Evolutionary conservation across 179 eudicot species (phyloP).

Genomic region (Monotropa hypopitys): DNA sequence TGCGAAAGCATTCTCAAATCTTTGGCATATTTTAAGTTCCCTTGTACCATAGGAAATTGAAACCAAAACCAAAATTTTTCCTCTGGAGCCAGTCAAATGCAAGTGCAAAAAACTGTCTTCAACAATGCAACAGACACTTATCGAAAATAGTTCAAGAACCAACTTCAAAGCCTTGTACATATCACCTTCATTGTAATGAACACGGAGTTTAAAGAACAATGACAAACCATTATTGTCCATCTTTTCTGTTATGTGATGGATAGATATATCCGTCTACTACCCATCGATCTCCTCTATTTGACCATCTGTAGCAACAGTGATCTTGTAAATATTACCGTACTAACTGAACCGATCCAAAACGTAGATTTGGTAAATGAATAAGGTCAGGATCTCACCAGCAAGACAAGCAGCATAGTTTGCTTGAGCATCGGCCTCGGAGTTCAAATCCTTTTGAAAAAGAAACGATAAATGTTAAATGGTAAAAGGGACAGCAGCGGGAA

Average conservation of each 20-base stretch:
- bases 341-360: neutral
- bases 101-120: neutral
- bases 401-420: conserved; percentile 68
- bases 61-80: neutral
- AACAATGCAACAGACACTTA: neutral
- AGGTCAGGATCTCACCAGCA: conserved; percentile 32
- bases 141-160: neutral
- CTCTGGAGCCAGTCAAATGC: neutral
- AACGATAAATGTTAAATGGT: neutral
- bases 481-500: neutral
- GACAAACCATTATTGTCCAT: neutral
- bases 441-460: conserved; percentile 37
- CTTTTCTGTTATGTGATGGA: neutral
- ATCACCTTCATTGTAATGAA: neutral
- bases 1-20: neutral
- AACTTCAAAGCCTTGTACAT: neutral
- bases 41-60: neutral
- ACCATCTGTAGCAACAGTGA: conserved; percentile 48
- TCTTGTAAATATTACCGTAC: neutral
- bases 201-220: neutral
- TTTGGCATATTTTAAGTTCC: neutral
- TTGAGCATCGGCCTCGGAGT: conserved; percentile 80
- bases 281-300: conserved; percentile 32
- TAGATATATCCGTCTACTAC: neutral
- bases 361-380: neutral